Evolutionary conservation across 768 basidiomycete species (phyloP), one percentile per base, ranked within the genome.

Genomic region (Hemileccinum rubropunctum): DNA sequence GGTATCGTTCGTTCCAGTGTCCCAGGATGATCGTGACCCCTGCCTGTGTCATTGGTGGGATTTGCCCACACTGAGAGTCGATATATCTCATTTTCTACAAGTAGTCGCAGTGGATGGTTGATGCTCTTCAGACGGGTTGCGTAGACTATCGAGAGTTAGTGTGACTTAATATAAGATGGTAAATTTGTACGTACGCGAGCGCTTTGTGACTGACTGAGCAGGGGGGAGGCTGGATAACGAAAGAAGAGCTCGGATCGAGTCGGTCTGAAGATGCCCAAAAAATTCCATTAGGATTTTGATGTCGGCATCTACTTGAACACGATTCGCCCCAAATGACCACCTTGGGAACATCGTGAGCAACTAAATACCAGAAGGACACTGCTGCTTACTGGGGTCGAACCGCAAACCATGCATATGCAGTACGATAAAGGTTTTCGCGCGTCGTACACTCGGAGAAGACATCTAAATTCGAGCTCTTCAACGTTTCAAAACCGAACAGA

Each of bases 321-420:
- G 84, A 67, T 91, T 91, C 21, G 91, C 88, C n/a, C 95, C 97
- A 64, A 85, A 97, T 4, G 95, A 87, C 95, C 95, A 98, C 59
- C 95, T 98, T 59, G 1, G 14, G 12, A 35, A 32, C 17, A 30
- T 23, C n/a, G 21, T 46, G 26, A 54, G 35, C 38, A 43, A 32
- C 37, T n/a, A 21, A 41, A 34, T 15, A 28, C 26, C 23, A 43
- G 23, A 28, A 4, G 41, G 7, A 33, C 18, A n/a, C 37, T 45
- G 28, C 33, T 38, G 60, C 91, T 68, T 67, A 97, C 95, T 93
- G 92, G 9, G 94, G 88, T n/a, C 88, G 80, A 42, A 86, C 80
- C n/a, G 86, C 73, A 70, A 98, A 99, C 97, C 95, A 98, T 4
- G 84, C 80, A 58, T 91, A 91, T 3, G 92, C 93, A 2, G 84